Evolutionary conservation across 306 rosid genomes (phyloP).

Genomic region (Begonia fuchsioides): DNA sequence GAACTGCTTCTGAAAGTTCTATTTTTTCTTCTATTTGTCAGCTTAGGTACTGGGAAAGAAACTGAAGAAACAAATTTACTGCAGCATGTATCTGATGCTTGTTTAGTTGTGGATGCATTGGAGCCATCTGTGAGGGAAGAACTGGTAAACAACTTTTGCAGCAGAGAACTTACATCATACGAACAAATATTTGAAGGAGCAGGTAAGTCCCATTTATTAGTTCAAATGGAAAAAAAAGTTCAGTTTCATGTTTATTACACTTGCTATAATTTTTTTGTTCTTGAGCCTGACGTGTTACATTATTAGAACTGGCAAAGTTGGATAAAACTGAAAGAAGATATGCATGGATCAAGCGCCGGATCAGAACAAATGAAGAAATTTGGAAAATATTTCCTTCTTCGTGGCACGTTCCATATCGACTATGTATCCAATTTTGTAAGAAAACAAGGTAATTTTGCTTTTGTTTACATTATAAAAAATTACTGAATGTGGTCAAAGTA

Average conservation of each 20-base stretch:
- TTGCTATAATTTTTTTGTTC: too few relatives aligned
- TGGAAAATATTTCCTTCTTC: slow-evolving; percentile 89
- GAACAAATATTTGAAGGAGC: slow-evolving; percentile 99
- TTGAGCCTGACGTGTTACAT: slow-evolving; percentile 4
- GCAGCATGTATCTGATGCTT: slow-evolving; percentile 90
- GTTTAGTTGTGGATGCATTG: slow-evolving; percentile 93
- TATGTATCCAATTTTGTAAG: slow-evolving; percentile 87
- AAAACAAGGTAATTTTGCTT: slow-evolving; percentile 60
- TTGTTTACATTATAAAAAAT: slow-evolving; percentile 5
- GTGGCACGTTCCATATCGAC: slow-evolving; percentile 98
- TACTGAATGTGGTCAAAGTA: neutral
- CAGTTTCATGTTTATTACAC: neutral
- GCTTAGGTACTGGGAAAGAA: slow-evolving; percentile 99
- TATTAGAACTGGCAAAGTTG: slow-evolving; percentile 79
- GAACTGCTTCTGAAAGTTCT: too few relatives aligned
- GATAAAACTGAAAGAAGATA: slow-evolving; percentile 95
- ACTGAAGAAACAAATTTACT: slow-evolving; percentile 83
- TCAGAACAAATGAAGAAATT: slow-evolving; percentile 94
- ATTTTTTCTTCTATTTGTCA: slow-evolving; percentile 30
- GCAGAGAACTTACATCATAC: slow-evolving; percentile 86
- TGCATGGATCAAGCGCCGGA: slow-evolving; percentile 98
- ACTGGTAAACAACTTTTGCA: slow-evolving; percentile 88
- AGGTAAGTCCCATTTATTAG: slow-evolving; percentile 27
- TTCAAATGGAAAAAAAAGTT: slow-evolving; percentile 1
- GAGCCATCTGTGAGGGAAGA: slow-evolving; percentile 99